Conservation (phyloP, 345 rosid genomes). For the Syzygium aqueum region DNA sequence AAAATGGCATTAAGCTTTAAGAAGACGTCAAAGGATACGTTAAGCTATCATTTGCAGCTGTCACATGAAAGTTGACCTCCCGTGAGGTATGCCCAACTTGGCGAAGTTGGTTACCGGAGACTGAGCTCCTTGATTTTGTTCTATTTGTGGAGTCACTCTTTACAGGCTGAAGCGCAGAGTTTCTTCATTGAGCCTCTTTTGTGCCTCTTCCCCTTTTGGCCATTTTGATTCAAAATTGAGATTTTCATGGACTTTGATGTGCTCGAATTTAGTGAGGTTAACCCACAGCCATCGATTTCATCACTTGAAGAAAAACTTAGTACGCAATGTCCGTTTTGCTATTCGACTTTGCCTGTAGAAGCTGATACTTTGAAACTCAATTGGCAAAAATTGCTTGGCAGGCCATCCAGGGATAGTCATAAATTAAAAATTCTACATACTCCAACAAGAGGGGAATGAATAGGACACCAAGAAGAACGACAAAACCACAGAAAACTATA, state of each 20-base stretch:
- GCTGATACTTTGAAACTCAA: not conserved
- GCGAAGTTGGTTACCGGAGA: not conserved
- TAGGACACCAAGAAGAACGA: not conserved
- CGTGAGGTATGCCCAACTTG: not conserved
- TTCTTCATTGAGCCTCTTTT: not conserved
- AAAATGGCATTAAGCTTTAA: not conserved
- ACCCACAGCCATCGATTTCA: not conserved
- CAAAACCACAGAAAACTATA: not conserved
- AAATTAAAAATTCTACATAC: not conserved
- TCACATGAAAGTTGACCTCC: not conserved
- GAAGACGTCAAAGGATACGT: not conserved
- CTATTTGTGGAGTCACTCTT: not conserved
- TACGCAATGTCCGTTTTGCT: not conserved
- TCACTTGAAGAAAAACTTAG: not conserved
- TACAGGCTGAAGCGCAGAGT: not conserved
- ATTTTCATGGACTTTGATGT: not conserved
- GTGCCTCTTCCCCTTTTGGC: not conserved
- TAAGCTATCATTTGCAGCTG: not conserved
- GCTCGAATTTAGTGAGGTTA: not conserved
- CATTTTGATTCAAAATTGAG: not conserved
- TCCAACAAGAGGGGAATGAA: not conserved
- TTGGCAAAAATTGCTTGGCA: not conserved
- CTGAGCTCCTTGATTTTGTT: not conserved
- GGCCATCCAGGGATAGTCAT: not conserved
- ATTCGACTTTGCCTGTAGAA: not conserved